Percentiles rank a stretch among this genome's conserved stretches.
Conservation (phyloP, 2,329 filamentous ascomycete species). For the Chalaropsis thielavioides region DNA sequence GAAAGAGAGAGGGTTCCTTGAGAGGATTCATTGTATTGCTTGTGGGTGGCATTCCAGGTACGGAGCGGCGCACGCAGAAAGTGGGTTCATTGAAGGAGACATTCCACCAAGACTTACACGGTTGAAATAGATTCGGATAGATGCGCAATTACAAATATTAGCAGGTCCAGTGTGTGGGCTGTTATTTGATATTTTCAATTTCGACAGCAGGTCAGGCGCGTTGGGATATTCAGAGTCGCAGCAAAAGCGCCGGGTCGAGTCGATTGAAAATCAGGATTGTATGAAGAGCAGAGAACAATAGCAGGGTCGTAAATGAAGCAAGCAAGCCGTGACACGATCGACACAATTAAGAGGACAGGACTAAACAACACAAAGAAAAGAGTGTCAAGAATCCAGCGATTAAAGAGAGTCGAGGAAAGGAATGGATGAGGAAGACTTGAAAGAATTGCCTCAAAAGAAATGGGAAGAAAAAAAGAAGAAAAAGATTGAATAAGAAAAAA, state of each 20-base stretch:
- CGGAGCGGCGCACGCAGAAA: neutral
- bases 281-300: neutral
- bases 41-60: neutral
- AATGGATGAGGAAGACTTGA: neutral
- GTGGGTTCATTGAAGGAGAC: neutral
- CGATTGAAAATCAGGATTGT: neutral
- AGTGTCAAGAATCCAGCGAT: neutral
- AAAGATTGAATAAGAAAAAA: constrained; percentile 5
- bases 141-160: neutral
- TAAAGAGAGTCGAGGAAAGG: constrained; percentile 4
- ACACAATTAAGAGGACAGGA: neutral
- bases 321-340: neutral
- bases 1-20: neutral
- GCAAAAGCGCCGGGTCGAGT: neutral
- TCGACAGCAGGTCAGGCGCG: neutral
- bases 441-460: neutral
- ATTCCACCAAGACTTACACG: neutral
- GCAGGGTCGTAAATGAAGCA: neutral
- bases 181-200: neutral
- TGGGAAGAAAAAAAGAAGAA: constrained; percentile 3
- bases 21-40: neutral
- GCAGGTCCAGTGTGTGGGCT: neutral
- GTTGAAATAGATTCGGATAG: neutral
- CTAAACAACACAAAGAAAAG: neutral
- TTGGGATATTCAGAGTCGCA: neutral